Base-by-base conservation (phyloP, 345 rosid genomes). In the Capsella bursapastoris region DNA sequence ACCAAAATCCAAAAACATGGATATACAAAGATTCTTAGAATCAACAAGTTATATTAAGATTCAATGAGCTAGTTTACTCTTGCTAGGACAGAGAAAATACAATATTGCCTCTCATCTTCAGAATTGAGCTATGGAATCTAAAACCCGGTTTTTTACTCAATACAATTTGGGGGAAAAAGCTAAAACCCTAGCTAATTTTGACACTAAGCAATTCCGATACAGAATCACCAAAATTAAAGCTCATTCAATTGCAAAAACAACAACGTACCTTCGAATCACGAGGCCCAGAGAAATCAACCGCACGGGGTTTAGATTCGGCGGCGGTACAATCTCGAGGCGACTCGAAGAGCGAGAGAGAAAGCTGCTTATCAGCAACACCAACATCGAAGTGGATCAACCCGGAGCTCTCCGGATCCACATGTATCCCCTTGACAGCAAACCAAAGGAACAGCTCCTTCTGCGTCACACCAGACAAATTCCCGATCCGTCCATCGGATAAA, bases 401-500 rank as follows among this genome's bases (percentile, higher is more conserved):
- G 6, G 97, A 88, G 78, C 86, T 82, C 8, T 88, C 89, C 10
- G 86, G 76, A 76, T 91, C 97, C 4, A 91, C 90, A 37, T 84
- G 87, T 64, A 91, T 91, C 7, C 89, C 86, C 27, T 83, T 88
- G 1, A 91, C 97, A 25, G 87, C 87, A 78, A 91, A 88, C 97
- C 97, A 91, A 8, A 91, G 80, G 77, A 91, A 91, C 18, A 89
- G 82, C 72, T 91, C 97, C 82, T 89, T 90, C 49, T 90, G 91
- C 31, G 83, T 79, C 52, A 91, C 84, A 35, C 97, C 97, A 2
- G 96, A 89, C 3, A 91, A 73, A 27, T 78, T 82, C 49, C 87
- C 86, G 86, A 91, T 85, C 82, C 79, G 78, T 5, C 96, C 91
- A 70, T 78, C 83, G 55, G 82, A 80, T 29, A 91, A 64, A 1